phyloP scores from a whole-genome alignment of 2,329 filamentous ascomycete species.

The Alternaria metachromatica region DNA sequence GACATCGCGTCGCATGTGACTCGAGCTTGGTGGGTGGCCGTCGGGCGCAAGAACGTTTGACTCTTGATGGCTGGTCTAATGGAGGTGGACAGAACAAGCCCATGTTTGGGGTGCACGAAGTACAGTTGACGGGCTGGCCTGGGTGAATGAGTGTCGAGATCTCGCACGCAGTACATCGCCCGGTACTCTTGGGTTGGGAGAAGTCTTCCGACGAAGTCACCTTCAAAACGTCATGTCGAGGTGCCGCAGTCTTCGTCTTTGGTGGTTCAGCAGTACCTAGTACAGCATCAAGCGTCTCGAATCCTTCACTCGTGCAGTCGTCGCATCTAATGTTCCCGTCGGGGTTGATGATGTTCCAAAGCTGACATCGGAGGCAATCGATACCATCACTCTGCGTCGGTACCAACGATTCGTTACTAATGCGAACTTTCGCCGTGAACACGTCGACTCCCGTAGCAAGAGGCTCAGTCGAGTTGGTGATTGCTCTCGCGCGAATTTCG shows the following conservation, averaged over 20 bases:
- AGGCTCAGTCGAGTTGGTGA: conserved; percentile 23
- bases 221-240: neutral
- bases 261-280: neutral
- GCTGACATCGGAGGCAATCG: conserved; percentile 30
- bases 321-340: conserved; percentile 29
- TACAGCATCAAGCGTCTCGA: neutral
- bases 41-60: conserved; percentile 40
- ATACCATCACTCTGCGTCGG: conserved; percentile 10
- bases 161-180: conserved; percentile 35
- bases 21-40: conserved; percentile 38
- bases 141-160: conserved; percentile 24
- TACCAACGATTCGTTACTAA: conserved; percentile 13
- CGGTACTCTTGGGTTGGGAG: neutral
- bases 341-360: conserved; percentile 33
- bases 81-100: conserved; percentile 19
- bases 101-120: conserved; percentile 17
- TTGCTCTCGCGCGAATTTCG: conserved; percentile 7
- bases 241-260: neutral
- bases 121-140: conserved; percentile 13
- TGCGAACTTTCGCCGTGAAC: conserved; percentile 23
- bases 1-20: conserved; percentile 30
- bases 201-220: too few relatives aligned
- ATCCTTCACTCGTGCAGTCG: conserved; percentile 22
- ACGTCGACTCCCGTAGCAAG: conserved; percentile 29
- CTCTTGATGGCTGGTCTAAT: conserved; percentile 6